Evolutionary conservation across 805 yeast genomes (phyloP).

Genomic region (Pichia ethanolica): DNA sequence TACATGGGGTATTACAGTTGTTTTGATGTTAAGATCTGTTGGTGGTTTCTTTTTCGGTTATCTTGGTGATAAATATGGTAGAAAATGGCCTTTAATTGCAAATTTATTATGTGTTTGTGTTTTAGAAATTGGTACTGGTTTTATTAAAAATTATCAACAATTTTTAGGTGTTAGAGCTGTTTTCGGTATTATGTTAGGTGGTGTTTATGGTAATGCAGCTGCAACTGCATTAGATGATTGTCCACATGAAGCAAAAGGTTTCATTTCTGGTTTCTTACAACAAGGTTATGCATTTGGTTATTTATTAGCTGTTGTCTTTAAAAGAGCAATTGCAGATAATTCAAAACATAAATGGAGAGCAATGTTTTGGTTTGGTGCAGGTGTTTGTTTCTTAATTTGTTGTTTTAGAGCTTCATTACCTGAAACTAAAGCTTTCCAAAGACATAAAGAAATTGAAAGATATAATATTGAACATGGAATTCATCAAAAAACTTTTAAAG

Average conservation of each 20-base stretch:
- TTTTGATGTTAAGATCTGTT: constrained; percentile 59
- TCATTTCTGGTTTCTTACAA: constrained; percentile 63
- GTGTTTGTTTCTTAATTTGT: constrained; percentile 38
- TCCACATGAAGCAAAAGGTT: constrained; percentile 47
- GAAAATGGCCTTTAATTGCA: constrained; percentile 49
- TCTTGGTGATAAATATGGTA: constrained; percentile 52
- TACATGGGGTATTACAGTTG: constrained; percentile 63
- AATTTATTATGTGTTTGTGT: constrained; percentile 41
- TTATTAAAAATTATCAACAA: constrained; percentile 46
- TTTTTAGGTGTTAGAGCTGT: constrained; percentile 57
- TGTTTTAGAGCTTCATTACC: constrained; percentile 37
- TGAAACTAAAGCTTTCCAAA: constrained; percentile 46
- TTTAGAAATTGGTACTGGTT: constrained; percentile 58
- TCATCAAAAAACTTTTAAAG: constrained; percentile 26
- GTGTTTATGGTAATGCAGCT: constrained; percentile 47
- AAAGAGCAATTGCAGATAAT: constrained; percentile 52
- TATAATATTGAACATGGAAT: constrained; percentile 26
- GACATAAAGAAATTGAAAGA: constrained; percentile 31
- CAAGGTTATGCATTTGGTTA: constrained; percentile 76
- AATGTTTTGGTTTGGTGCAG: constrained; percentile 64
- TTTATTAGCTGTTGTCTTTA: constrained; percentile 55
- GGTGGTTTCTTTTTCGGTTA: constrained; percentile 59
- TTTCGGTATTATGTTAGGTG: constrained; percentile 56
- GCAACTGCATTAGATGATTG: constrained; percentile 49
- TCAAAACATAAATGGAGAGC: constrained; percentile 54